phyloP scores from a whole-genome alignment of 768 basidiomycete genomes.

The Leccinum arenicola region DNA sequence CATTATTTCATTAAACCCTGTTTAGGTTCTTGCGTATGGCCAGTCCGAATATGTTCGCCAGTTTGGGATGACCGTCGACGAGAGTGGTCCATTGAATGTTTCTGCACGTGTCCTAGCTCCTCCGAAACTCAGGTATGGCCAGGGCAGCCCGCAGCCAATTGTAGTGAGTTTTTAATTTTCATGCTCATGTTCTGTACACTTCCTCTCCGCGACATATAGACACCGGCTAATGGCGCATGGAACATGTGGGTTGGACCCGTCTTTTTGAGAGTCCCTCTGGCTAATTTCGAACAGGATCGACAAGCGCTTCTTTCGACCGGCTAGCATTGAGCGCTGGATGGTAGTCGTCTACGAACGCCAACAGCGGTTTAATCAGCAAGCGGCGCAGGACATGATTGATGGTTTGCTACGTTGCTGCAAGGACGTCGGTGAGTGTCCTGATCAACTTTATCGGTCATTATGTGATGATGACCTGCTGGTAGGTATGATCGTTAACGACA shows the following conservation, averaged over 20 bases:
- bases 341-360: conserved; percentile 66
- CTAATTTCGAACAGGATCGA: conserved; percentile 51
- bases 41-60: conserved; percentile 72
- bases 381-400: conserved; percentile 51
- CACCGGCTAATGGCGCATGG: conserved; percentile 69
- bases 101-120: conserved; percentile 61
- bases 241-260: conserved; percentile 54
- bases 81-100: conserved; percentile 53
- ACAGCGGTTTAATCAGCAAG: conserved; percentile 49
- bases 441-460: neutral
- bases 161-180: conserved; percentile 42
- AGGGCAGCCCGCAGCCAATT: conserved; percentile 49
- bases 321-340: conserved; percentile 53
- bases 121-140: conserved; percentile 66
- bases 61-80: conserved; percentile 65
- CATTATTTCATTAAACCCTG: neutral
- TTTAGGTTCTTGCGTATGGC: conserved; percentile 61
- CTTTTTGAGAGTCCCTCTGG: neutral
- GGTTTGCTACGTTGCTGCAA: conserved; percentile 48
- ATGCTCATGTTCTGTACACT: neutral
- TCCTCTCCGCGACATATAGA: conserved; percentile 34
- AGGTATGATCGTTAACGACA: conserved; percentile 60
- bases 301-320: conserved; percentile 63
- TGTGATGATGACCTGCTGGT: neutral
- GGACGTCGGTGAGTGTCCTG: conserved; percentile 53